Evolutionary conservation across 2,329 filamentous ascomycete genomes (phyloP), one percentile per base, ranked within the genome.

Genomic region (Rachicladosporium sp.): DNA sequence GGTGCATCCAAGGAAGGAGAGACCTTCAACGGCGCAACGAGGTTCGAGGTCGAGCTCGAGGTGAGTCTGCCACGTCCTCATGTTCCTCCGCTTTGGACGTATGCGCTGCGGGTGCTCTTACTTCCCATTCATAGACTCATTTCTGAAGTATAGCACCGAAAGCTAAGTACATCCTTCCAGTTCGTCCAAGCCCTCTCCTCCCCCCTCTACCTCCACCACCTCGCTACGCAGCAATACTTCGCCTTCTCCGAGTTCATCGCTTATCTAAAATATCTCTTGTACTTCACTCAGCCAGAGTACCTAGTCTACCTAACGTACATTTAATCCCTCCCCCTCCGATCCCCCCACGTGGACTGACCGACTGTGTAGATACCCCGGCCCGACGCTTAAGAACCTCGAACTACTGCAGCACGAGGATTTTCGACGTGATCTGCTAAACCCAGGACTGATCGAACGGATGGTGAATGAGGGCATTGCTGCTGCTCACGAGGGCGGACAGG

Each of bases 201-300:
- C 59, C 84, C 83, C 4, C 71, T 70, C 61, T 91, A 89, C 63
- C 75, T 89, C 51, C 84, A 85, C 63, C 76, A 87, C 54, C 76
- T 91, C 37, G 83, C 82, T 10, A 71, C 76, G 32, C 78, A 82
- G 51, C 88, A 89, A 63, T 70, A 79, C 53, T 72, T 89, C 45
- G 73, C 74, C 54, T 77, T 83, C 51, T 78, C 80, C 15, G 64
- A 65, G 10, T 98, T 96, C 58, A 70, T 94, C 49, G 81, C 80
- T 42, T 98, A 96, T 65, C 78, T 96, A 45, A 70, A 71, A 50
- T 98, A 98, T 62, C 78, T 98, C 50, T 82, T 81, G 56, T 96
- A 98, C 70, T 98, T 88, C 78, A 74, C 76, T 46, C 72, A 76
- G 21, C 87, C 89, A 12, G 80, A 86, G 35, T 98, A 96, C 58